Evolutionary conservation across 768 basidiomycete species (phyloP).

Genomic region (Collybia sp.): DNA sequence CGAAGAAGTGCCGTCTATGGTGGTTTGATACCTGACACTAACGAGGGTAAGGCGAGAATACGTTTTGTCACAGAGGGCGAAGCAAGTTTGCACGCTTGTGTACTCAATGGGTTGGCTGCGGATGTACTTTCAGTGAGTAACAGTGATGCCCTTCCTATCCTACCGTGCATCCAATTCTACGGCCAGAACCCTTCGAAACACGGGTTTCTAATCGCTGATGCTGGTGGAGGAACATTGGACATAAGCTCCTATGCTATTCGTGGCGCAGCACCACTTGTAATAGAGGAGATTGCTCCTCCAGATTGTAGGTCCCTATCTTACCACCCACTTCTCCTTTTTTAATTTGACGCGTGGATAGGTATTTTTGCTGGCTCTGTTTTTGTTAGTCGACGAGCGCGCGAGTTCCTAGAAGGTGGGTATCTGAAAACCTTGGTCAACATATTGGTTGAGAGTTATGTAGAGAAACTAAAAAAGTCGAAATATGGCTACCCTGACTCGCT

Average conservation of each 20-base stretch:
- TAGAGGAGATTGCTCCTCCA: conserved; percentile 80
- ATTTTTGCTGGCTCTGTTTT: conserved; percentile 83
- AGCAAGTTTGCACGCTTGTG: conserved; percentile 78
- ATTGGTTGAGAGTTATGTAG: conserved; percentile 27
- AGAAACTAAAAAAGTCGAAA: conserved; percentile 67
- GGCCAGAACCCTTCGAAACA: conserved; percentile 65
- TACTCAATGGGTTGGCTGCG: conserved; percentile 70
- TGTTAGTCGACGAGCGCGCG: conserved; percentile 69
- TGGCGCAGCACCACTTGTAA: conserved; percentile 63
- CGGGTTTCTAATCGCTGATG: conserved; percentile 77
- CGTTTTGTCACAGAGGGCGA: conserved; percentile 83
- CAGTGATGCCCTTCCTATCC: neutral
- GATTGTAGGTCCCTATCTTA: conserved; percentile 49
- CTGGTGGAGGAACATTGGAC: conserved; percentile 78
- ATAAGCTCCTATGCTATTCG: conserved; percentile 78
- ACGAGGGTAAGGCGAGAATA: conserved; percentile 67
- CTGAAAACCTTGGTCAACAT: conserved; percentile 1
- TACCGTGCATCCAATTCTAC: neutral
- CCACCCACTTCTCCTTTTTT: neutral
- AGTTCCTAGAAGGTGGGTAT: conserved; percentile 60
- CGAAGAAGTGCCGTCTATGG: conserved; percentile 68
- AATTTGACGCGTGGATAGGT: conserved; percentile 31
- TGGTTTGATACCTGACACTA: conserved; percentile 69
- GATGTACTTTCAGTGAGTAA: conserved; percentile 67
- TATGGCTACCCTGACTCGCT: conserved; percentile 69